Base-by-base conservation (phyloP, 2,329 filamentous ascomycete genomes). In the Ophiostoma populinum region DNA sequence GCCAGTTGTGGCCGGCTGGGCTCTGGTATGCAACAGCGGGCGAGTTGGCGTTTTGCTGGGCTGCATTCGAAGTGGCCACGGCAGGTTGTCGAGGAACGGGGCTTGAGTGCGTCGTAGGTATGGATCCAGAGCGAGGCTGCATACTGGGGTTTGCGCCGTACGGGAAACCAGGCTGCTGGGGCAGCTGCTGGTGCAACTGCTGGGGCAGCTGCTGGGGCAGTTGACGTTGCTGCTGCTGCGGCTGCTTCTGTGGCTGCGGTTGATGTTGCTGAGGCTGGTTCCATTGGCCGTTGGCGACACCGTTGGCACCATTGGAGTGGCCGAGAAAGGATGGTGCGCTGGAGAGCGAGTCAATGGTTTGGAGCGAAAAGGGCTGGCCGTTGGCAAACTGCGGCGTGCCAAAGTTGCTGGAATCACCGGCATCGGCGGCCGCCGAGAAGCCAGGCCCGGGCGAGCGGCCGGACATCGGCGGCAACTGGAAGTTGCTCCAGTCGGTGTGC, bases 191-290 rank as follows among this genome's bases (percentile, higher is more conserved):
- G n/a, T n/a, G n/a, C n/a, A n/a, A n/a, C n/a, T n/a, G n/a, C n/a
- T n/a, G n/a, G n/a, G n/a, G n/a, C n/a, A n/a, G n/a, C n/a, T n/a
- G n/a, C n/a, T n/a, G n/a, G n/a, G n/a, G n/a, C n/a, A n/a, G n/a
- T n/a, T n/a, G n/a, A n/a, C n/a, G n/a, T n/a, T n/a, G n/a, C n/a
- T n/a, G n/a, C n/a, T n/a, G n/a, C n/a, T n/a, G n/a, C n/a, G n/a
- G n/a, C n/a, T n/a, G n/a, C n/a, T n/a, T n/a, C n/a, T n/a, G n/a
- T n/a, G n/a, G 26, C 18, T 28, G 26, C 15, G 36, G 12, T 33
- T 12, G 35, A 9, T 18, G 24, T n/a, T 37, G 38, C 12, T 37
- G 31, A n/a, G 38, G 40, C 12, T 35, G 37, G 13, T 36, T 34
- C 38, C 39, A 40, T 17, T 40, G 38, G 25, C n/a, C n/a, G n/a